phyloP scores from a whole-genome alignment of 2,329 filamentous ascomycete genomes.

The Nigrograna mackinnonii region DNA sequence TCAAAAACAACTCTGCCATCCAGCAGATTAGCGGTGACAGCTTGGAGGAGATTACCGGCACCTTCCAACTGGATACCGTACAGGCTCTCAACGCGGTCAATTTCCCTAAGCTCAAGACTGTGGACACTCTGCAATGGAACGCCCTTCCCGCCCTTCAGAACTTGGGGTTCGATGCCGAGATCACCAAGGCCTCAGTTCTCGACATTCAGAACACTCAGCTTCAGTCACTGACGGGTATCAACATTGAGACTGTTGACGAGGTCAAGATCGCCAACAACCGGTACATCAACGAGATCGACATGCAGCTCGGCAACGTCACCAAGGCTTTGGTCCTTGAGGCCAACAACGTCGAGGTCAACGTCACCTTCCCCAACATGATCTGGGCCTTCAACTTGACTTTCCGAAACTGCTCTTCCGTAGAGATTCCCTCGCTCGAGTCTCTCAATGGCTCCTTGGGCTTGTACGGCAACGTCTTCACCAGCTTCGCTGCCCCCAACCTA shows the following conservation, averaged over 20 bases:
- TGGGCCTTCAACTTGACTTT: slow-evolving; percentile 81
- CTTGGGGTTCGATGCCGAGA: slow-evolving; percentile 64
- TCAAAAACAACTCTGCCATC: slow-evolving; percentile 62
- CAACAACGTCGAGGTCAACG: slow-evolving; percentile 74
- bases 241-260: slow-evolving; percentile 70
- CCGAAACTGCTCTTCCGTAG: slow-evolving; percentile 76
- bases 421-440: slow-evolving; percentile 70
- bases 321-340: slow-evolving; percentile 72
- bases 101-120: slow-evolving; percentile 66
- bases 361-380: slow-evolving; percentile 78
- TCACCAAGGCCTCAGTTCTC: slow-evolving; percentile 71
- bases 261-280: slow-evolving; percentile 92
- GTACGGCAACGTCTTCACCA: slow-evolving; percentile 74
- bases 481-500: slow-evolving; percentile 69
- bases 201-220: slow-evolving; percentile 86
- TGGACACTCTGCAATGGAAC: slow-evolving; percentile 71
- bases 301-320: slow-evolving; percentile 77
- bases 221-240: slow-evolving; percentile 76
- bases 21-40: slow-evolving; percentile 64
- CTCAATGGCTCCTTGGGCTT: slow-evolving; percentile 84
- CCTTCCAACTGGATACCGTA: slow-evolving; percentile 71
- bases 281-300: slow-evolving; percentile 74
- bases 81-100: slow-evolving; percentile 70
- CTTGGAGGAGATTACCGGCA: slow-evolving; percentile 68
- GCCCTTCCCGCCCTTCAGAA: slow-evolving; percentile 68